A percentile compares a stretch with the other conserved stretches of the same genome.
Conservation (phyloP, 352 stramenopile species). For the Phytopythium kandeliae region DNA sequence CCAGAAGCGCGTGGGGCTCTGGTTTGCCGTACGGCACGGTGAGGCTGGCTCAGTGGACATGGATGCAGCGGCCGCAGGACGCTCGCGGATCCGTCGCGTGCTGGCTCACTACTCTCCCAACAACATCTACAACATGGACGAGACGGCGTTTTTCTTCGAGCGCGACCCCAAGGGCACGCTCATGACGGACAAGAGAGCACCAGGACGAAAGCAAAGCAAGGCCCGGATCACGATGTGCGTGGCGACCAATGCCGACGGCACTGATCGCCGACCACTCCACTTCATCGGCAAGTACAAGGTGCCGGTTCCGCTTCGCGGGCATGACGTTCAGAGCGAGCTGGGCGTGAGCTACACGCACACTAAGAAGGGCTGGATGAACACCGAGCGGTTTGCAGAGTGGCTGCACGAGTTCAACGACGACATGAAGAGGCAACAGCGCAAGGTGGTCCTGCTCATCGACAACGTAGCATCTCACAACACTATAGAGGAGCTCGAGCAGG, state of each 20-base stretch:
- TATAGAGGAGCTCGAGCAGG: no score
- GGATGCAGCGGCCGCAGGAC: neutral
- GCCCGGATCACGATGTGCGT: neutral
- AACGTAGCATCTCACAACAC: no score
- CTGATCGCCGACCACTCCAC: neutral
- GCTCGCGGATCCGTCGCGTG: neutral
- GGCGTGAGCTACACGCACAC: slow-evolving; percentile 2
- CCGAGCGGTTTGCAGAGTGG: slow-evolving; percentile 1
- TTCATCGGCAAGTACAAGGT: slow-evolving; percentile 3
- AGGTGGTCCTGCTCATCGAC: slow-evolving; percentile 1
- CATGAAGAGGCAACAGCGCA: neutral
- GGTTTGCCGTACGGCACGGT: neutral
- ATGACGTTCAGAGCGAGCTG: neutral
- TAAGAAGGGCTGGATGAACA: slow-evolving; percentile 6
- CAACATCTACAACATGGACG: slow-evolving; percentile 15
- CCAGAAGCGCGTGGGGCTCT: neutral
- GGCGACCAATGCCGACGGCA: slow-evolving; percentile 2
- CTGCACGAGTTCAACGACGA: neutral
- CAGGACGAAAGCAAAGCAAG: slow-evolving; percentile 2
- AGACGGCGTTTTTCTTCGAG: slow-evolving; percentile 9
- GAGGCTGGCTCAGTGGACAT: neutral
- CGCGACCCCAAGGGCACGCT: neutral
- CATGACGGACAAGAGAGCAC: neutral
- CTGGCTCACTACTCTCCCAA: neutral
- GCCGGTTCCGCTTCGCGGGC: neutral